Base-by-base conservation (phyloP, 2,329 filamentous ascomycete genomes). In the Ophiostoma sp. region DNA sequence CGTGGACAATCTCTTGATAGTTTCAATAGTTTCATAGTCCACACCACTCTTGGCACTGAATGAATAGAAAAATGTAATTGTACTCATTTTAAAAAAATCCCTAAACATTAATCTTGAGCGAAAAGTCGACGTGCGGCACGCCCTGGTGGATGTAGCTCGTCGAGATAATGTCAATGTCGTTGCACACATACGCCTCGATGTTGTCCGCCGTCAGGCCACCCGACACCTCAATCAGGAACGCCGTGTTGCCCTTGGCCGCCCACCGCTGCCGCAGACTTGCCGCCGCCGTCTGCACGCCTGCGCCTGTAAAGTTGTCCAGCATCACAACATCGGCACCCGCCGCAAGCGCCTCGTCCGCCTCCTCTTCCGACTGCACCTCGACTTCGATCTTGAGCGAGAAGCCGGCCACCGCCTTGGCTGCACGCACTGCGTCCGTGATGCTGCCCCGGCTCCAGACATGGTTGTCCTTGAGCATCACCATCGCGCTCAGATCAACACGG, bases 381-480 rank as follows among this genome's bases (percentile, higher is more conserved):
- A 99, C 95, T 82, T 99, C 95, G 57, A 99, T 86, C 84, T 98
- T 99, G 71, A 97, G 84, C 57, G 91, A 88, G 80, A 98, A 99
- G 0, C 95, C 95, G 10, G 89, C 94, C 0, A 90, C 92, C 13
- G 89, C 85, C 78, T 92, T 92, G 33, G 95, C 95, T 1, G 94
- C 92, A 57, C 83, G 83, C 33, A 99, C 94, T 6, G 95, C 95
- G 31, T 91, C 88, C 1, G 90, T 89, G 79, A 99, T 98, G 77
- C 90, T 92, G 35, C 90, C 90, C 69, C 91, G 90, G 73, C 92
- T 93, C 90, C 94, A 97, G 71, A 99, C 90, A 80, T 99, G 95
- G 80, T 99, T 99, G 81, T 99, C 95, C 83, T 99, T 99, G 74
- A 99, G 85, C 95, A 99, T 99, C 70, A 94, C 94, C 95, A 99